Percentiles rank a stretch among this genome's conserved stretches.
These are phyloP conservation scores for Parathielavia appendiculata DNA, from an alignment of 495 filamentous ascomycete species.

Conservation along the genomic window DNA sequence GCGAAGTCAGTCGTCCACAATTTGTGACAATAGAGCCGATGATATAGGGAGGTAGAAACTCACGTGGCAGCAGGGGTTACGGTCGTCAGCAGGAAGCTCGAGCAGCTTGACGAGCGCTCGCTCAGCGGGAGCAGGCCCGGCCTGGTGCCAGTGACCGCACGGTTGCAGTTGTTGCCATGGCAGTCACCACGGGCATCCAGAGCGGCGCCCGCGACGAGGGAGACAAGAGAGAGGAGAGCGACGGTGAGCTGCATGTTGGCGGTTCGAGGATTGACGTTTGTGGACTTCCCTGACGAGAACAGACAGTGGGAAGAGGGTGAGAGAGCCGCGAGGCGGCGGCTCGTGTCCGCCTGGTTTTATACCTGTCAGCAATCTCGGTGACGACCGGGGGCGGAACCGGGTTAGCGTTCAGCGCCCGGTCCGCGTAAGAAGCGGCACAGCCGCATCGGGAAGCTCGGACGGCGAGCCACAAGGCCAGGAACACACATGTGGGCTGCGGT, in stretches of 20 bases:
- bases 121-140: slow-evolving; percentile 23
- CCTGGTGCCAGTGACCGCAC: slow-evolving; percentile 32
- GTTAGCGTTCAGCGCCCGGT: neutral
- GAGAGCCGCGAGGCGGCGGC: neutral
- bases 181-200: slow-evolving; percentile 22
- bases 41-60: neutral
- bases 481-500: slow-evolving; percentile 4
- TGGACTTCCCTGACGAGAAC: no score
- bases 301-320: neutral
- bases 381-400: no score
- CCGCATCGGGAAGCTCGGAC: slow-evolving; percentile 14
- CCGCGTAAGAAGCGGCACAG: neutral
- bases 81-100: slow-evolving; percentile 32
- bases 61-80: slow-evolving; percentile 32
- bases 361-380: neutral
- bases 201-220: slow-evolving; percentile 24
- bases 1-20: neutral
- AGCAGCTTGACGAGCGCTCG: slow-evolving; percentile 29
- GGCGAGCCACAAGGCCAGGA: slow-evolving; percentile 2
- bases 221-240: slow-evolving; percentile 26
- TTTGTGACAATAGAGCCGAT: no score
- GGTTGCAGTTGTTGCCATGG: slow-evolving; percentile 36
- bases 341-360: neutral
- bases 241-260: slow-evolving; percentile 33
- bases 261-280: neutral